phyloP scores from a whole-genome alignment of 495 filamentous ascomycete species.

The Talaromyces nanjingensis region DNA sequence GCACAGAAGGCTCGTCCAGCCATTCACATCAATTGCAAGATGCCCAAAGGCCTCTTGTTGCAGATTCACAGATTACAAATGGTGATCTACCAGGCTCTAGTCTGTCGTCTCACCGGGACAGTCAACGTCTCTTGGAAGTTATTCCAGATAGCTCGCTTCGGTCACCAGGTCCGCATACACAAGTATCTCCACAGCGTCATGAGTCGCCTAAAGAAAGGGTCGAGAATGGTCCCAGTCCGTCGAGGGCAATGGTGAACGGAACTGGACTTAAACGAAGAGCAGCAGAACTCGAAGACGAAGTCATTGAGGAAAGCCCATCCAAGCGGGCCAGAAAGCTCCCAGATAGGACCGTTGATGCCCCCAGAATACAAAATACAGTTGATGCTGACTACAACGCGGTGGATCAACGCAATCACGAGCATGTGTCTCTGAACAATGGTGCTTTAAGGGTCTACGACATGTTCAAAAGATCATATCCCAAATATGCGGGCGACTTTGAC shows the following conservation, averaged over 20 bases:
- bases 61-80: slow-evolving; percentile 6
- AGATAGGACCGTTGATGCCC: neutral
- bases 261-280: neutral
- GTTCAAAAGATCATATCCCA: slow-evolving; percentile 51
- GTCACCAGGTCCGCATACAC: slow-evolving; percentile 1
- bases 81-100: neutral
- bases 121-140: slow-evolving; percentile 3
- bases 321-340: neutral
- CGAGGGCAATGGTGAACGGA: neutral
- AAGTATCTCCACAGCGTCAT: neutral
- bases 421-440: neutral
- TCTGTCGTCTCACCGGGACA: slow-evolving; percentile 4
- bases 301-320: neutral
- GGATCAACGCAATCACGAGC: neutral
- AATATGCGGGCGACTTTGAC: slow-evolving; percentile 42
- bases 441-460: slow-evolving; percentile 32
- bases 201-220: neutral
- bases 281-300: neutral
- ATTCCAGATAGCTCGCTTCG: slow-evolving; percentile 1
- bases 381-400: neutral
- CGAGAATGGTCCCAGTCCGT: neutral
- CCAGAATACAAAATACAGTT: neutral
- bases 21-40: neutral
- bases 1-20: neutral
- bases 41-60: slow-evolving; percentile 2